Evolutionary conservation across 306 rosid genomes (phyloP).

Genomic region (Boehmeria nivea): DNA sequence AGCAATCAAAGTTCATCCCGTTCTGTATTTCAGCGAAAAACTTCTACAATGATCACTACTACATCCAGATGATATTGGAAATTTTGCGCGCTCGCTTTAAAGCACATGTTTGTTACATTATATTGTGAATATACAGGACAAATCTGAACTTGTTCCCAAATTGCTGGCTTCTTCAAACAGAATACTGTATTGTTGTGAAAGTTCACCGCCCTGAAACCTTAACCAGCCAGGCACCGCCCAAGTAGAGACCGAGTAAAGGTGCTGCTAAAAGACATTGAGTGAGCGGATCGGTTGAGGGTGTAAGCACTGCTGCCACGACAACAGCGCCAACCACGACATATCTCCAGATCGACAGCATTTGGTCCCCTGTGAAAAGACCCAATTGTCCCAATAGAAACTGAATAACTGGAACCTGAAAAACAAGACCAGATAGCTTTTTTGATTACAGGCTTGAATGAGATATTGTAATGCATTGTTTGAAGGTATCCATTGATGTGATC

Average conservation of each 20-base stretch:
- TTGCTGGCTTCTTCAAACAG: not conserved
- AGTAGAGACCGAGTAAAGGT: slow-evolving; percentile 75
- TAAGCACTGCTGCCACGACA: slow-evolving; percentile 78
- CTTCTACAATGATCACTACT: too few relatives aligned
- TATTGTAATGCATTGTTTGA: too few relatives aligned
- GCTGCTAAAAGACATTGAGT: slow-evolving; percentile 85
- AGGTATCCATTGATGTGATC: too few relatives aligned
- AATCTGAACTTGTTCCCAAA: not conserved
- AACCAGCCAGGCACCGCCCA: slow-evolving; percentile 94
- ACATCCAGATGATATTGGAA: slow-evolving; percentile 13
- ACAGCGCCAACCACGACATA: slow-evolving; percentile 94
- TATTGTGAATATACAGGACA: slow-evolving; percentile 40
- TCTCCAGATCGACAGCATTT: slow-evolving; percentile 97
- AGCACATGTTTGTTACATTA: slow-evolving; percentile 21
- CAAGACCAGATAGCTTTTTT: too few relatives aligned
- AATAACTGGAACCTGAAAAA: slow-evolving; percentile 74
- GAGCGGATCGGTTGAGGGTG: slow-evolving; percentile 88
- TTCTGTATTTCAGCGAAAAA: too few relatives aligned
- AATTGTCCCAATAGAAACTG: slow-evolving; percentile 80
- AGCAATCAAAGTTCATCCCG: too few relatives aligned
- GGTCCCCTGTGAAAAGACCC: slow-evolving; percentile 80
- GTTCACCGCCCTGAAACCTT: slow-evolving; percentile 69
- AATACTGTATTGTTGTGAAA: not conserved
- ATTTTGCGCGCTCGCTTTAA: slow-evolving; percentile 10
- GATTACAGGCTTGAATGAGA: too few relatives aligned